Evolutionary conservation across 1,284 basidiomycete species (phyloP).

Genomic region (Gymnopus androsaceus): DNA sequence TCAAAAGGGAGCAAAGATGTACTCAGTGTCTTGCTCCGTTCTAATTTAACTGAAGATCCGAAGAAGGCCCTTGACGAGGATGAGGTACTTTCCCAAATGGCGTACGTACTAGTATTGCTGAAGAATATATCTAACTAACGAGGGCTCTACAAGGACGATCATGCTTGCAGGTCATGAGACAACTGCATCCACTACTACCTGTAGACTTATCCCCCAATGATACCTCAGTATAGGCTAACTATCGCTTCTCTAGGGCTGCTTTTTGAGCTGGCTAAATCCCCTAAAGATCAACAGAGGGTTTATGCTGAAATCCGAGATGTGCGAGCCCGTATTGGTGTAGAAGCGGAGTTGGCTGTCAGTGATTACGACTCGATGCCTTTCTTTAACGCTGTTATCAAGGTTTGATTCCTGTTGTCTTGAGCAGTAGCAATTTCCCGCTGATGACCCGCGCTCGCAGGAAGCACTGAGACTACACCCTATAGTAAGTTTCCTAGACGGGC

Average conservation of each 20-base stretch:
- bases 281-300: conserved; percentile 25
- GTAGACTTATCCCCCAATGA: no score
- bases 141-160: conserved; percentile 11
- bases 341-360: conserved; percentile 25
- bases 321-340: conserved; percentile 13
- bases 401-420: conserved; percentile 2
- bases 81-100: conserved; percentile 31
- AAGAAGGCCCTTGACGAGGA: conserved; percentile 21
- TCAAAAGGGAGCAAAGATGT: conserved; percentile 5
- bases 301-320: conserved; percentile 28
- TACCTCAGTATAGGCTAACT: no score
- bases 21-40: conserved; percentile 17
- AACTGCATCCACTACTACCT: not conserved
- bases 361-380: conserved; percentile 32
- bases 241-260: conserved; percentile 26
- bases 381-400: conserved; percentile 26
- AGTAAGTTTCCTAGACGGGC: not conserved
- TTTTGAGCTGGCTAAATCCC: conserved; percentile 26
- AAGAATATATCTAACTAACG: not conserved
- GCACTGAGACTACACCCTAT: conserved; percentile 23
- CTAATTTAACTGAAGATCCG: conserved; percentile 23
- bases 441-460: conserved; percentile 17
- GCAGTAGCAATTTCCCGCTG: not conserved
- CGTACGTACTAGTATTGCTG: conserved; percentile 16
- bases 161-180: conserved; percentile 26